Base-by-base conservation (phyloP, 441 rosid genomes). In the Erodium moschatum region DNA sequence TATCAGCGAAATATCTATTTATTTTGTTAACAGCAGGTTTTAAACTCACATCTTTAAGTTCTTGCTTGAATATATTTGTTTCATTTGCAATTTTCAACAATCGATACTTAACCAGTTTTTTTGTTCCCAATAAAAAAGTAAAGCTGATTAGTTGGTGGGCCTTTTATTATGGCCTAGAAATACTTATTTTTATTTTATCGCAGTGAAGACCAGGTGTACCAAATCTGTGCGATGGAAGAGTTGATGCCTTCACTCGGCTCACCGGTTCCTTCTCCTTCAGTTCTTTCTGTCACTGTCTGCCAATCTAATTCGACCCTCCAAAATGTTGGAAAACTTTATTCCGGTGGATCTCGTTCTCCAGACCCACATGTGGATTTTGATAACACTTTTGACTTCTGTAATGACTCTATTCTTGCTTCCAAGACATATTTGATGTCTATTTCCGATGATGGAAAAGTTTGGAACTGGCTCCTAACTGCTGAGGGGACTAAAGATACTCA, bases 401-500 rank as follows among this genome's bases (percentile, higher is more conserved):
- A 91, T 66, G 87, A 91, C 69, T 81, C 87, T 68, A 81, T 83
- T 77, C 85, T 84, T 78, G 84, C 81, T 74, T 82, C 88, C 24
- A 87, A 87, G 83, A 85, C 92, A 27, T 81, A 77, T 70, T 64
- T 93, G 75, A 75, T 91, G 69, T 89, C 96, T 77, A 86, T 93
- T 74, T 89, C 98, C 72, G 97, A 93, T 74, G 97, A 93, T 74
- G 96, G 98, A 68, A 93, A 89, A 85, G 73, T 89, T 67, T 91
- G 97, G 97, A 88, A 80, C 78, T 93, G 98, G 98, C 89, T 89
- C 73, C 74, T 91, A 82, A 89, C 87, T 70, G 87, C 85, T 74
- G 91, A 93, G 87, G 90, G 89, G 73, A 77, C 79, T 67, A 85
- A 76, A 61, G 89, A 84, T 65, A 70, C 68, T 65, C 82, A 73